Base-by-base conservation (phyloP, 2,329 filamentous ascomycete species). In the Colletotrichum sp. region DNA sequence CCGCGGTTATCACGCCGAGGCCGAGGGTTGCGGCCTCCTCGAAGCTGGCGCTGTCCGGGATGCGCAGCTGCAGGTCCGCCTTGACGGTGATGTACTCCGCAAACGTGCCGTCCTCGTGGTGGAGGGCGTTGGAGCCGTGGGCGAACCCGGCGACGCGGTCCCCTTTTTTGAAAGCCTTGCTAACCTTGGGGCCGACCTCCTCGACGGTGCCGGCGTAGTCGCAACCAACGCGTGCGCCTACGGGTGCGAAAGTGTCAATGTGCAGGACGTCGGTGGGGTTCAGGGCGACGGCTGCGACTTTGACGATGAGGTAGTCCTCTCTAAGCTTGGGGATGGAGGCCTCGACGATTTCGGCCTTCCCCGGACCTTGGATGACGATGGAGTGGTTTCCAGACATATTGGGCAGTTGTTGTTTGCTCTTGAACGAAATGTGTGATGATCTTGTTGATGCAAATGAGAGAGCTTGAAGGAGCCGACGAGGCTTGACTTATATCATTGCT, bases 151-250 rank as follows among this genome's bases (percentile, higher is more conserved):
- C 80, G 36, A 90, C 82, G 55, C 88, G 85, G 75, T 91, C 89
- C 4, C 89, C 89, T 69, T 85, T 85, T 78, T 85, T 85, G 74
- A 88, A 86, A 8, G 79, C 71, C 76, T 86, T 86, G 18, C 81
- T 86, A 24, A 88, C 85, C 38, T 83, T 84, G 6, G 79, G 70
- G 10, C 88, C 89, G 28, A 90, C 82, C 68, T 87, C 84, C 48
- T 87, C 85, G 4, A 90, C 85, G 16, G 86, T 79, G 52, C 89
- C 88, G 32, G 86, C 84, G 71, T 85, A 90, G 79, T 90, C 88
- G 69, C 84, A 87, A n/a, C 87, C 87, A 43, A 83, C 67, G 28
- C 78, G 77, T 43, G 74, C 28, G 18, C 80, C 80, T 28, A 76
- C 60, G n/a, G 66, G 38, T 10, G 58, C 63, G 6, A 38, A 61